Conservation (phyloP, 176 grass and related monocot genomes). For the Carex littledalei region DNA sequence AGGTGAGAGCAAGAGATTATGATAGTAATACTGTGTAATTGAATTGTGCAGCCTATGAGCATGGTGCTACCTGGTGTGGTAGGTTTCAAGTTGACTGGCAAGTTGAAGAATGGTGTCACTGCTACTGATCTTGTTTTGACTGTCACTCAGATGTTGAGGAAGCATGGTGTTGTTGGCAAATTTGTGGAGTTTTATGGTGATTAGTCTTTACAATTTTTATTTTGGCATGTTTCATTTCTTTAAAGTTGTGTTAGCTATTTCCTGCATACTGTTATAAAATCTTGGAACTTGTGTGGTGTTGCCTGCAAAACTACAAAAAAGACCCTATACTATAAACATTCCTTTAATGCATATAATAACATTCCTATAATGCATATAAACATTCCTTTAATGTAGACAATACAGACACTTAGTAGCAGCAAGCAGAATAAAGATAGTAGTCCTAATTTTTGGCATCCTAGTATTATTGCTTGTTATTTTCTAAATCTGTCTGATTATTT, state of each 20-base stretch:
- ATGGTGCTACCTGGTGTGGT: constrained; percentile 96
- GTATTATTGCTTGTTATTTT: not conserved
- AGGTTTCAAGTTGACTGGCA: constrained; percentile 75
- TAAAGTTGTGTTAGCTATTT: not conserved
- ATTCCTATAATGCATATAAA: too few species aligned
- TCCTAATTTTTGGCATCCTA: not conserved
- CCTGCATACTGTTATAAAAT: not conserved
- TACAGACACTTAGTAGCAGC: not conserved
- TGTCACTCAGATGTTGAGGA: constrained; percentile 89
- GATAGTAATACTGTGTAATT: not conserved
- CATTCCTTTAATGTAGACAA: not conserved
- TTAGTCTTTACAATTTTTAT: constrained; percentile 7
- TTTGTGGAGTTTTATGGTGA: constrained; percentile 92
- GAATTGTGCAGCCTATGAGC: constrained; percentile 75
- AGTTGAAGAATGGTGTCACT: constrained; percentile 62
- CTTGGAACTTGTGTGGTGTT: not conserved
- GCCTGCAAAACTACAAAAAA: not conserved
- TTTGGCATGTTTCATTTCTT: not conserved
- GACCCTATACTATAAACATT: not conserved
- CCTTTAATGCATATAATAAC: not conserved
- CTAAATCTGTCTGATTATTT: not conserved
- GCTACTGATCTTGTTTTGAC: constrained; percentile 92
- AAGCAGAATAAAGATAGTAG: not conserved
- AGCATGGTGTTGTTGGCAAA: constrained; percentile 92
- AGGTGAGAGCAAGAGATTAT: not conserved